Base-by-base conservation (phyloP, 1,284 basidiomycete genomes). In the Clitocybe nebularis region DNA sequence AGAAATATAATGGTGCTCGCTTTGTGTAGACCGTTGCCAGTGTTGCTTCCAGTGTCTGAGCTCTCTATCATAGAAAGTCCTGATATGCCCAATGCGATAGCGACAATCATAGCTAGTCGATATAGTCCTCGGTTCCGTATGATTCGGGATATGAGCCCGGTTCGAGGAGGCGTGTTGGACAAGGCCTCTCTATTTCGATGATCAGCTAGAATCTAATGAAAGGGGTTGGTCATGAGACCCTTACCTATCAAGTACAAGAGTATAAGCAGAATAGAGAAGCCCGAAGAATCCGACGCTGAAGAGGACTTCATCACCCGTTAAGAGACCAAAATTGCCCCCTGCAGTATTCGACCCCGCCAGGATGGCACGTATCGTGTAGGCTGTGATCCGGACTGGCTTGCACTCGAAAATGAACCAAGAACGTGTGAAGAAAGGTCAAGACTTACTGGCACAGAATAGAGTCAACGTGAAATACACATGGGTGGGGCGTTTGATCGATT, bases 1-100 rank as follows among this genome's bases (percentile, higher is more conserved):
- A 77, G 60, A 61, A 75, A 76, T 10, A 77, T 59, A 40, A 65
- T 58, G 6, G 62, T 55, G 55, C 73, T 59, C 23, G 52, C 58
- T 46, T 62, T 57, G 38, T 65, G 63, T 4, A 74, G 46, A 0
- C 47, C 55, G 10, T 25, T 33, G 8, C 48, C 50, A 11, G 13
- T 22, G 14, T 36, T 5, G n/a, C n/a, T n/a, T n/a, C n/a, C n/a
- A 11, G 46, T 26, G 13, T 50, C 24, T 5, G 44, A 32, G 5
- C 16, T 24, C 21, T 39, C 34, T 5, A 38, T 23, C n/a, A 50
- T 37, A 1, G 52, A 48, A 5, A 59, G 52, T 5, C 67, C 67
- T 2, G 57, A 53, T 24, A 74, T 69, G 2, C 72, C 69, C 8
- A 74, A 38, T 0, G 54, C 55, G 17, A 75, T 63, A 1, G 62